Evolutionary conservation across 2,329 filamentous ascomycete genomes (phyloP), one percentile per base, ranked within the genome.

Genomic region (Rachicladosporium sp.): DNA sequence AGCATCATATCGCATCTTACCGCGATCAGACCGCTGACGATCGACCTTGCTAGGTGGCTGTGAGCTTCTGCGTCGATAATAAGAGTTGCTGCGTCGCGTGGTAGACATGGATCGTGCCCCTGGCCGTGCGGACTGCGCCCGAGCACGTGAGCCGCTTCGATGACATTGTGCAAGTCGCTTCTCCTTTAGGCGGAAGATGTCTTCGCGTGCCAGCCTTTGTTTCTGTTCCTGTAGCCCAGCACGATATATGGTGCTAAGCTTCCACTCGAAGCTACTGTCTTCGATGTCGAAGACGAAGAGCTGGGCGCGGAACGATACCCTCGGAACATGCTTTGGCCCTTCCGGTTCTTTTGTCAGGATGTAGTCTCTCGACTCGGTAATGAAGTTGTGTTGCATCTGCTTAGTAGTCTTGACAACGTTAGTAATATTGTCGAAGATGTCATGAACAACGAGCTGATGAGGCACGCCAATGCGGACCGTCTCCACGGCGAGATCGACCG

Each of bases 191-290:
- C 78, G 69, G 61, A 93, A 96, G 0, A 89, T 89, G 48, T 93
- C 86, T 58, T 94, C 86, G 33, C 91, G 78, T 4, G 89, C 88
- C 40, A 93, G 67, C 12, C 91, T 76, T 59, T 96, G 91, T 56
- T 81, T 80, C 60, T 96, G 89, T 59, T 98, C 91, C 40, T 88
- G 68, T 12, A 89, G 71, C 1, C 93, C 91, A 33, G 85, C 77
- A 27, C 89, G 79, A 59, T 96, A 98, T 37, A 98, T 98, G 55
- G 87, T 79, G 10, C 88, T 86, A 7, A 98, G 68, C 57, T 95
- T 96, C 84, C 88, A 98, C 59, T 98, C 91, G 53, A 98, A 98
- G 0, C 85, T 81, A 36, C 91, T 89, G 57, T 98, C 91, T 62
- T 98, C 91, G 29, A 98, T 70, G 55, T 96, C 89, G 43, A 98